phyloP scores from a whole-genome alignment of 225 moss, liverwort and hornwort species.

The Polytrichum formosum region DNA sequence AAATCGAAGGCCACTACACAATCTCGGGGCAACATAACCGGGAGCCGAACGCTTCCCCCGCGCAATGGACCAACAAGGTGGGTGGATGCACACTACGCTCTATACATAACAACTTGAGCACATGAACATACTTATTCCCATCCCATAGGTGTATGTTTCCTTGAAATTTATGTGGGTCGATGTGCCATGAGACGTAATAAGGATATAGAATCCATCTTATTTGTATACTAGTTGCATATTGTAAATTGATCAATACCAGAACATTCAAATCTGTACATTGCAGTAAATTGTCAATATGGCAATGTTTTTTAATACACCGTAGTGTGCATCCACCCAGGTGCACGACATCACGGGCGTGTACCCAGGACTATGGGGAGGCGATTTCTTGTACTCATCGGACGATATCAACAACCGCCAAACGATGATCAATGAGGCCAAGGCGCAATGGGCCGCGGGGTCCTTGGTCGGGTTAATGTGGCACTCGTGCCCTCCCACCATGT shows the following conservation, averaged over 20 bases:
- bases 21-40: neutral
- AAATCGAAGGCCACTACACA: neutral
- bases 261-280: no score
- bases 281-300: no score
- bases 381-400: neutral
- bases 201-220: no score
- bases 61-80: slow-evolving; percentile 1
- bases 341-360: neutral
- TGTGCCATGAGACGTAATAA: no score
- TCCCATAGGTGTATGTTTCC: no score
- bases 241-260: no score
- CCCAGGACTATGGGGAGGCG: neutral
- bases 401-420: neutral
- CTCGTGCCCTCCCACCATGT: neutral
- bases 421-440: neutral
- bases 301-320: no score
- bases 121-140: no score
- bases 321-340: neutral
- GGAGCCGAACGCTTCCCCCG: neutral
- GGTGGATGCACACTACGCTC: no score
- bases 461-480: slow-evolving; percentile 1
- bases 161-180: no score
- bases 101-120: no score
- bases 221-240: no score
- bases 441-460: neutral